Base-by-base conservation (phyloP, 2,329 filamentous ascomycete species). In the Alternaria sp. region DNA sequence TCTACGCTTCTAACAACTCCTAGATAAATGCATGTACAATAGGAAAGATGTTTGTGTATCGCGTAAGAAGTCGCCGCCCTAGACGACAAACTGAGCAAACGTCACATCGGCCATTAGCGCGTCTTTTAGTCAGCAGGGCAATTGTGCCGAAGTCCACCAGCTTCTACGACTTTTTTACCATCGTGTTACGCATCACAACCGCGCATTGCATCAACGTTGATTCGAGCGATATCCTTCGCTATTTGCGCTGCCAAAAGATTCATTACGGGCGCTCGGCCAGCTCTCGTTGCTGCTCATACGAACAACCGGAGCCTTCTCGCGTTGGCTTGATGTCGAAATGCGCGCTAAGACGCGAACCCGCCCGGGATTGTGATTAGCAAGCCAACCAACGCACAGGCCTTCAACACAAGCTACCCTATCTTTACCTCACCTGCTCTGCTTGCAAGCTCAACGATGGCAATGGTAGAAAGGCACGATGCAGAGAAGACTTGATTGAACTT, bases 71-170 rank as follows among this genome's bases (percentile, higher is more conserved):
- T 36, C 20, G 32, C 14, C 32, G 16, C 32, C 3, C 3, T 7
- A 3, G 36, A 14, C 14, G 46, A 38, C 46, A 49, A 7, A 34
- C 1, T 49, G 32, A 24, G 11, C 14, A n/a, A 28, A 16, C 18
- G 41, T 42, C 26, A 46, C 11, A 22, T 39, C 34, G 11, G 48
- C 32, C 32, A 11, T 41, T 54, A 41, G 41, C 32, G 32, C 42
- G 26, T 4, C 22, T 39, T 53, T 57, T 57, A 58, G 52, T 58
- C 55, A 58, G 55, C 55, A 58, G 7, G 14, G 9, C 22, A 42
- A 12, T 3, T 28, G 28, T 32, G 55, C 12, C 55, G 36, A 39
- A 41, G 26, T 57, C 26, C 32, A 53, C 24, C 49, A 38, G 22
- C 1, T 39, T 53, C 14, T n/a, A 36, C 49, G 14, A 7, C n/a